Base-by-base conservation (phyloP, 768 basidiomycete species). In the Erythrobasidium yunnanense region DNA sequence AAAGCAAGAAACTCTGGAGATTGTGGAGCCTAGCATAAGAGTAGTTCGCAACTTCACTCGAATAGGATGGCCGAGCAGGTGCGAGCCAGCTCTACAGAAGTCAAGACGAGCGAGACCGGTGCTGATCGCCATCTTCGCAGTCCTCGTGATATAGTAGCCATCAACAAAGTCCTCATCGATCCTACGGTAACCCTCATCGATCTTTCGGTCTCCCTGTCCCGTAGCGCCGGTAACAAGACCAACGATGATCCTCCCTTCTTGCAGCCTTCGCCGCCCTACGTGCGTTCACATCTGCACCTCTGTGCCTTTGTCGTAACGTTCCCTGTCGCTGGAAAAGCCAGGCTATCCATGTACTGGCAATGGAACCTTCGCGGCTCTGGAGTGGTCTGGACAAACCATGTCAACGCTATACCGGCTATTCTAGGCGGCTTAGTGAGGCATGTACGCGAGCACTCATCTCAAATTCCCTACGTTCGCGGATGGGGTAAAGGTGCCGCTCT, bases 241-340 rank as follows among this genome's bases (percentile, higher is more conserved):
- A 11, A 23, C 45, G 73, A 74, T 53, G 71, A 72, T 49, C 73
- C 73, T 1, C 51, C 70, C 2, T 74, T 70, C 67, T 65, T 74
- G 17, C 67, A 71, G 22, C 73, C 73, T 0, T 45, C 66, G 0
- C 73, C 73, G 6, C 73, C 73, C 7, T 74, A 70, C 68, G 69
- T 74, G 15, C 66, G 73, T n/a, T 70, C 73, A 0, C 35, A 68
- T 29, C 38, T 72, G 15, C 50, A 69, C 58, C 66, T 74, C 55
- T 55, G 65, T 35, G 69, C 70, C 4, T 72, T 68, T 56, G 55
- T 20, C 6, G 67, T 6, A 65, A 74, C 32, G 30, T 74, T 55
- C 17, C n/a, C 32, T 7, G 17, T 25, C 13, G 18, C 25, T 4
- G 46, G 22, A 15, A 53, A 30, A n/a, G 58, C 62, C 4, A 65